A percentile compares a stretch with the other conserved stretches of the same genome.
Evolutionary conservation across 2,329 filamentous ascomycete genomes (phyloP).

Genomic region (Talaromyces sp.): DNA sequence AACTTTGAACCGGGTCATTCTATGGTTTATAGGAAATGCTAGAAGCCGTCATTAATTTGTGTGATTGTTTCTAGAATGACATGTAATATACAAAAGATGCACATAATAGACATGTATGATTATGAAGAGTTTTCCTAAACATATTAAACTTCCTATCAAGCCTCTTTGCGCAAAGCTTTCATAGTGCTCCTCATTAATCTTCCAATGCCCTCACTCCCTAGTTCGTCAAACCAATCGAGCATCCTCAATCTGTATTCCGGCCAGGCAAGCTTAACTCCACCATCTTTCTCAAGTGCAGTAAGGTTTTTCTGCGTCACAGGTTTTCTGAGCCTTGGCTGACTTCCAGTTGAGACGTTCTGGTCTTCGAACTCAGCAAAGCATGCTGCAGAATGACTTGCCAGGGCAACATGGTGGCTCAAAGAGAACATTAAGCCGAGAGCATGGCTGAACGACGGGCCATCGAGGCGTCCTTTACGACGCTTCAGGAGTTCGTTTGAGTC

Average conservation of each 20-base stretch:
- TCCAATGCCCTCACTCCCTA: constrained; percentile 61
- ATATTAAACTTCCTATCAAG: neutral
- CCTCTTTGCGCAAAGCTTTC: constrained; percentile 60
- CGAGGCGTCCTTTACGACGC: constrained; percentile 22
- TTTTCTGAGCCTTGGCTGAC: constrained; percentile 23
- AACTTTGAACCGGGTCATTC: constrained; percentile 11
- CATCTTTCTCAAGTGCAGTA: constrained; percentile 55
- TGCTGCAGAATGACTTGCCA: constrained; percentile 42
- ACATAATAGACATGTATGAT: neutral
- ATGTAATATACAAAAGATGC: neutral
- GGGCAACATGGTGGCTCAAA: constrained; percentile 41
- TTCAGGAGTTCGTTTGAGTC: constrained; percentile 29
- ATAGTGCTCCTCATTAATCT: constrained; percentile 76
- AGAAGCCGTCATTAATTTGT: neutral
- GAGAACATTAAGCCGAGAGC: constrained; percentile 40
- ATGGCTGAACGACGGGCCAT: constrained; percentile 22
- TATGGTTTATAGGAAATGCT: neutral
- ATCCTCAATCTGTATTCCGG: constrained; percentile 71
- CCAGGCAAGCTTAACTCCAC: constrained; percentile 64
- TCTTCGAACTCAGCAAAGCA: constrained; percentile 47
- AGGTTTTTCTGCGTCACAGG: constrained; percentile 67
- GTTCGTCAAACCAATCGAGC: constrained; percentile 59
- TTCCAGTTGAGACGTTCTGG: constrained; percentile 13
- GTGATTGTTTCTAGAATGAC: neutral
- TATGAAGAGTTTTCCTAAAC: neutral